A percentile compares a stretch with the other conserved stretches of the same genome.
These are phyloP conservation scores for Pulveroboletus sp. DNA, from an alignment of 768 basidiomycete species.

Conservation along the genomic window DNA sequence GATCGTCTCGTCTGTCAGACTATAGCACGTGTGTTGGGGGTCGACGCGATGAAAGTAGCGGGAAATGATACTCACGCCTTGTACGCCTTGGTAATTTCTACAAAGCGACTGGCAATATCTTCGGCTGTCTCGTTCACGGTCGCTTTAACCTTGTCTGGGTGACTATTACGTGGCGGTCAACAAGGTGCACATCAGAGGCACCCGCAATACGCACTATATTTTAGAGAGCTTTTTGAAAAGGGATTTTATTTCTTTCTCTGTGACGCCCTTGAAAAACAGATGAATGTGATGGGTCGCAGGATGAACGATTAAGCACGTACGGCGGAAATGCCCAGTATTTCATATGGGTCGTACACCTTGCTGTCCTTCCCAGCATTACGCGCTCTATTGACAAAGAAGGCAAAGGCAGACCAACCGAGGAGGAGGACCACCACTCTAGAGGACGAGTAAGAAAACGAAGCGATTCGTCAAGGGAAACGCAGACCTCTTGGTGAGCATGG, in stretches of 20 bases:
- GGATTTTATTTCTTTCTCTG: constrained; percentile 92
- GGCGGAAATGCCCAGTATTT: constrained; percentile 75
- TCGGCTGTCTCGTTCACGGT: constrained; percentile 81
- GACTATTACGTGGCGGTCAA: constrained; percentile 44
- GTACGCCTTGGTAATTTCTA: constrained; percentile 95
- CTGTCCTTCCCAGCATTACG: constrained; percentile 49
- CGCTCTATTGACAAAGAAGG: constrained; percentile 62
- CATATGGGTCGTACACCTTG: constrained; percentile 89
- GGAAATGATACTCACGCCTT: constrained; percentile 59
- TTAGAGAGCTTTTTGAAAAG: constrained; percentile 91
- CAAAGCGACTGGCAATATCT: constrained; percentile 79
- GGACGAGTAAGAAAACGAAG: background rate
- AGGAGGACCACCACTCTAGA: constrained; percentile 57
- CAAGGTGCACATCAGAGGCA: background rate
- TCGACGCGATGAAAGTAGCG: background rate
- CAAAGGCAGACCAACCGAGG: constrained; percentile 72
- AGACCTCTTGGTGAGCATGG: constrained; percentile 49
- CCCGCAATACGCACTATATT: constrained; percentile 56
- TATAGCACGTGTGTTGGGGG: constrained; percentile 25
- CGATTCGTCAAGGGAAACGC: constrained; percentile 3
- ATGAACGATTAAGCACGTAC: constrained; percentile 27
- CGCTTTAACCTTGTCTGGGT: constrained; percentile 93
- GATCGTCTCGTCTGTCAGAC: constrained; percentile 87
- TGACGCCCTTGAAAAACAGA: constrained; percentile 41
- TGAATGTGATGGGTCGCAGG: background rate